Percentiles rank a stretch among this genome's conserved stretches.
Conservation (phyloP, 2,329 filamentous ascomycete species). For the Cladosporium sp. region DNA sequence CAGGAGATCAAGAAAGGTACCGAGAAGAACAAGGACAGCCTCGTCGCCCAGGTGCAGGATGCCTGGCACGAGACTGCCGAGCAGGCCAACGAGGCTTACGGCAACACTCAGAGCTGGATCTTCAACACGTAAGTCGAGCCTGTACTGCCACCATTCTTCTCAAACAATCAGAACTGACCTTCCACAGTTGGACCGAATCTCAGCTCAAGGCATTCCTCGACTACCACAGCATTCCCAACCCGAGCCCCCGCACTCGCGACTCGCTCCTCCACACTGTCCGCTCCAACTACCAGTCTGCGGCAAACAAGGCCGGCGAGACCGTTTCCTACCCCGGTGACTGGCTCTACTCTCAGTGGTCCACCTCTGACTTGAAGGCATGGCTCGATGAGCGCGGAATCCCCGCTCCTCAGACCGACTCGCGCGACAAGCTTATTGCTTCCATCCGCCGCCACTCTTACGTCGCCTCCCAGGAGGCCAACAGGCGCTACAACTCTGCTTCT, state of each 20-base stretch:
- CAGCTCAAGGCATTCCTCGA: constrained; percentile 92
- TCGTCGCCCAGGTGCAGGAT: constrained; percentile 65
- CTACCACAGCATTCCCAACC: constrained; percentile 78
- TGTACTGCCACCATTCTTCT: not conserved
- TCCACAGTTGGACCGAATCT: constrained; percentile 77
- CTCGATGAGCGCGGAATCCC: constrained; percentile 84
- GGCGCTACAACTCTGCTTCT: constrained; percentile 61
- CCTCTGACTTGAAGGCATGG: constrained; percentile 92
- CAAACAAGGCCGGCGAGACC: constrained; percentile 73
- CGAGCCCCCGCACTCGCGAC: constrained; percentile 83
- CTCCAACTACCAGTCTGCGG: constrained; percentile 72
- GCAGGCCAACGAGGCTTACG: constrained; percentile 67
- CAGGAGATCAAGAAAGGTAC: constrained; percentile 64
- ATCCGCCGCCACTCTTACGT: constrained; percentile 84
- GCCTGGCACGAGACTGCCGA: constrained; percentile 79
- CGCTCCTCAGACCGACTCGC: constrained; percentile 75
- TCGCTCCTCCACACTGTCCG: constrained; percentile 73
- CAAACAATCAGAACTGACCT: constrained; percentile 33
- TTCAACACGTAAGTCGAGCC: constrained; percentile 67
- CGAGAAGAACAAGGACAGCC: constrained; percentile 63
- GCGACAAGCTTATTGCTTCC: constrained; percentile 82
- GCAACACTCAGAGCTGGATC: constrained; percentile 80
- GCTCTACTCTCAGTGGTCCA: constrained; percentile 87
- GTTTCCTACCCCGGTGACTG: constrained; percentile 88
- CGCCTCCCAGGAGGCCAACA: constrained; percentile 42